Conservation (phyloP, 2,329 filamentous ascomycete genomes). For the Atkinsonella hypoxylon region DNA sequence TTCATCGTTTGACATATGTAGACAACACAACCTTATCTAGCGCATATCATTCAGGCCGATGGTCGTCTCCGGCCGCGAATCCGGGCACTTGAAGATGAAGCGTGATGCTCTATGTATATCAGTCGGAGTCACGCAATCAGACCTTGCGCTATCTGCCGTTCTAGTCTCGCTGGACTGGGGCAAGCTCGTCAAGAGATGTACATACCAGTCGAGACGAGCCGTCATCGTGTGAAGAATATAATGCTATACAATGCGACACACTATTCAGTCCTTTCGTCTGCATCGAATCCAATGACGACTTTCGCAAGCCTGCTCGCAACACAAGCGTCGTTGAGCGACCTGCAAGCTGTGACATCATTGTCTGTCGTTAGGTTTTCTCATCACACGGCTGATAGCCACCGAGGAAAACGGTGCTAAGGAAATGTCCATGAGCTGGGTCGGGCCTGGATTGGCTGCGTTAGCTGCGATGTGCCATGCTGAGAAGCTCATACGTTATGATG, state of each 20-base stretch:
- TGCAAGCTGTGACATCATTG: conserved; percentile 20
- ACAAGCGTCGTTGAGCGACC: conserved; percentile 13
- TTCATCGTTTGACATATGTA: no score
- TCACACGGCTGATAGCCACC: conserved; percentile 29
- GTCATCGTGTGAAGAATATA: no score
- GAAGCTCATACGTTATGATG: conserved; percentile 40
- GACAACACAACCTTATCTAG: no score
- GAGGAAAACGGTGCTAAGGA: conserved; percentile 38
- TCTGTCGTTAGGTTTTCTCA: conserved; percentile 22
- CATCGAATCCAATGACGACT: no score
- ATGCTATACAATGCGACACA: no score
- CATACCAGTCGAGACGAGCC: no score
- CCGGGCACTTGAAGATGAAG: background rate
- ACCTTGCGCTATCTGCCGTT: conserved; percentile 1
- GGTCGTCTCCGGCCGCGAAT: background rate
- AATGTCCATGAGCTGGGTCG: conserved; percentile 43
- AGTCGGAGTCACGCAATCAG: conserved; percentile 7
- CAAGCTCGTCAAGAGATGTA: no score
- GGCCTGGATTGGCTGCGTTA: conserved; percentile 35
- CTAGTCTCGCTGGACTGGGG: no score
- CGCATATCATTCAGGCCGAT: no score
- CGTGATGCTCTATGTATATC: background rate
- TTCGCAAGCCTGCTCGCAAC: background rate
- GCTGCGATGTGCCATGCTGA: conserved; percentile 40
- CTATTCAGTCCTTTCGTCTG: no score